A percentile compares a stretch with the other conserved stretches of the same genome.
Evolutionary conservation across 2,329 filamentous ascomycete species (phyloP).

Genomic region (Nothopassalora personata): DNA sequence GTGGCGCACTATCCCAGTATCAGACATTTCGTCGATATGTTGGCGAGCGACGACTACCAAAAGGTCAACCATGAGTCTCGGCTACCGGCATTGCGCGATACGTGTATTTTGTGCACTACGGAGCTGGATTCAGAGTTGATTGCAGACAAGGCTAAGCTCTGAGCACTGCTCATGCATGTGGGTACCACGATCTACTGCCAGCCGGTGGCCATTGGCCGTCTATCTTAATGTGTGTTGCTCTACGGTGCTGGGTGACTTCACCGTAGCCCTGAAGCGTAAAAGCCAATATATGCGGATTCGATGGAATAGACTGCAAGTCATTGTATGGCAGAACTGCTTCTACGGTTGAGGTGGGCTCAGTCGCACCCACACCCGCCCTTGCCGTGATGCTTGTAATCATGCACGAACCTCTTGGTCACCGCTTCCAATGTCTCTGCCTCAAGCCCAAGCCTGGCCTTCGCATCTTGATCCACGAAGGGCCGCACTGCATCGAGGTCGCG

Average conservation of each 20-base stretch:
- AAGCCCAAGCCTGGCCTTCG: slow-evolving; percentile 16
- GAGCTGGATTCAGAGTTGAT: slow-evolving; percentile 29
- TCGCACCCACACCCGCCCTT: slow-evolving; percentile 34
- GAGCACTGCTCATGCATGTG: not conserved
- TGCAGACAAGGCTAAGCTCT: slow-evolving; percentile 17
- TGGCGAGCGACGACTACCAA: slow-evolving; percentile 54
- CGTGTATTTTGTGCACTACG: slow-evolving; percentile 34
- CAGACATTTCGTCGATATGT: slow-evolving; percentile 57
- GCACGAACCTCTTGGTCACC: slow-evolving; percentile 18
- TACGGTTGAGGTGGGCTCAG: not conserved
- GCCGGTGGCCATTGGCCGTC: too few relatives aligned
- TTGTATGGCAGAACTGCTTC: too few relatives aligned
- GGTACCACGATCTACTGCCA: too few relatives aligned
- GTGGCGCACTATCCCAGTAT: slow-evolving; percentile 62
- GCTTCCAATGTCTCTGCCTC: slow-evolving; percentile 15
- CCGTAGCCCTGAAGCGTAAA: too few relatives aligned
- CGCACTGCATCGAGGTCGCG: slow-evolving; percentile 21
- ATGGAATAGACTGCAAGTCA: too few relatives aligned
- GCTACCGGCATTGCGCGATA: slow-evolving; percentile 39
- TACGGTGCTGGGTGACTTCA: too few relatives aligned
- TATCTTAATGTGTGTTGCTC: too few relatives aligned
- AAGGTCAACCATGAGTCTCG: slow-evolving; percentile 51
- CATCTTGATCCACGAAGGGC: slow-evolving; percentile 26
- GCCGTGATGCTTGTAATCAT: slow-evolving; percentile 23
- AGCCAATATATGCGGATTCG: too few relatives aligned